Base-by-base conservation (phyloP, 192 early-diverging fungal genomes). In the Diversispora epigaea region DNA sequence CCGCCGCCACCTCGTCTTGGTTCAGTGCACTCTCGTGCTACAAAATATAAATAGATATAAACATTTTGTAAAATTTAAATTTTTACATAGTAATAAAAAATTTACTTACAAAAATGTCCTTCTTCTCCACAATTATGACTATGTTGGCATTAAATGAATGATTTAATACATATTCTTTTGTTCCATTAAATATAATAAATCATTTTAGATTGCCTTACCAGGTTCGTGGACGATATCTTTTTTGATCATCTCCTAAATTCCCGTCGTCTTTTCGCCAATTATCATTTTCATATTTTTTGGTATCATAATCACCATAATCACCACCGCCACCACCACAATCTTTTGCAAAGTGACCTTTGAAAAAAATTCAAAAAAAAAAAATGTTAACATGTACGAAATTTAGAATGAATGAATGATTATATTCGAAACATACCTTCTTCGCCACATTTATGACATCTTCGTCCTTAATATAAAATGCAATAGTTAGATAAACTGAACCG, bases 371-470 rank as follows among this genome's bases (percentile, higher is more conserved):
- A 32, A 32, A 32, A 32, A 32, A 32, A 32, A 32, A 32, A 1
- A 32, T 32, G 25, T 32, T 32, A 32, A 32, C 25, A 32, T 32
- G 25, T 32, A 32, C 25, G 25, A 32, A 32, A 32, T 32, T 32
- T 32, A 32, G 25, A 32, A 32, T 32, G 25, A 32, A 32, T 32
- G 25, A 32, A 1, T n/a, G n/a, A n/a, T 32, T 32, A 32, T 2
- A 32, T 32, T 32, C 25, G 25, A 32, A 32, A 32, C 25, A 2
- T 32, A 32, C 25, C 25, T 32, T 32, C 67, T 11, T 52, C 67
- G 0, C 32, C 32, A 50, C 67, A 68, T 52, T 68, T 68, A 39
- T 68, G 19, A 39, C 67, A 68, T 12, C 14, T 68, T 39, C 49
- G 67, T 40, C 65, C 65, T 67, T 32, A n/a, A 46, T 46, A 15